These are phyloP conservation scores for Alternaria rosae DNA, from an alignment of 2,329 filamentous ascomycete genomes.

Conservation along the genomic window DNA sequence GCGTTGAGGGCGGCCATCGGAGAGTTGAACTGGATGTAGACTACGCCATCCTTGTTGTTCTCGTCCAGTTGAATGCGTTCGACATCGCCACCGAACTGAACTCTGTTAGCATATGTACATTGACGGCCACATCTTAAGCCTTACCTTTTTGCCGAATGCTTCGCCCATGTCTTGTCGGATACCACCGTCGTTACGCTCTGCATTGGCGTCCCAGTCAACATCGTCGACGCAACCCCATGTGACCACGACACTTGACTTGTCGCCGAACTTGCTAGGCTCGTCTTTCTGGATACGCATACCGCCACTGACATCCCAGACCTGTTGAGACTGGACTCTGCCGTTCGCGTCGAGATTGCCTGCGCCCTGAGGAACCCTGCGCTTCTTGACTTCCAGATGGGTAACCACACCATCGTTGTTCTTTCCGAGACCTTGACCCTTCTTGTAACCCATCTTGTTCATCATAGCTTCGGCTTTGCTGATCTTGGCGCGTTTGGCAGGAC, in stretches of 20 bases:
- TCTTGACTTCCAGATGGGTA: slow-evolving; percentile 75
- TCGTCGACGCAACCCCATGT: slow-evolving; percentile 85
- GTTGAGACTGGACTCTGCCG: slow-evolving; percentile 53
- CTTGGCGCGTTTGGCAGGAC: slow-evolving; percentile 50
- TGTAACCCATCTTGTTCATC: slow-evolving; percentile 94
- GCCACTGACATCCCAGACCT: slow-evolving; percentile 77
- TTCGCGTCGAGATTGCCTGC: slow-evolving; percentile 51
- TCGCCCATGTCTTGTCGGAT: slow-evolving; percentile 95
- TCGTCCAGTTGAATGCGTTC: slow-evolving; percentile 74
- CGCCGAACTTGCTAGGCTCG: slow-evolving; percentile 48
- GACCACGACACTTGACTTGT: slow-evolving; percentile 83
- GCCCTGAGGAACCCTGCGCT: slow-evolving; percentile 28
- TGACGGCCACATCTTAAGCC: not conserved
- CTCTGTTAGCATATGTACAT: slow-evolving; percentile 3
- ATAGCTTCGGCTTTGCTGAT: slow-evolving; percentile 73
- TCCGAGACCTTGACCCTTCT: slow-evolving; percentile 84
- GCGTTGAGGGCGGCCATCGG: slow-evolving; percentile 84
- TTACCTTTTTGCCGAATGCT: slow-evolving; percentile 82
- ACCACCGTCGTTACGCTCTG: slow-evolving; percentile 65
- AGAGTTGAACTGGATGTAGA: slow-evolving; percentile 94
- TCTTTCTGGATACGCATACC: slow-evolving; percentile 61
- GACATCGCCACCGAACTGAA: slow-evolving; percentile 75
- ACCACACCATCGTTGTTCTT: slow-evolving; percentile 83
- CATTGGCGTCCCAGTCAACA: slow-evolving; percentile 80
- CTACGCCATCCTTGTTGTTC: slow-evolving; percentile 67